Base-by-base conservation (phyloP, 306 rosid species). In the Quercus variabilis region DNA sequence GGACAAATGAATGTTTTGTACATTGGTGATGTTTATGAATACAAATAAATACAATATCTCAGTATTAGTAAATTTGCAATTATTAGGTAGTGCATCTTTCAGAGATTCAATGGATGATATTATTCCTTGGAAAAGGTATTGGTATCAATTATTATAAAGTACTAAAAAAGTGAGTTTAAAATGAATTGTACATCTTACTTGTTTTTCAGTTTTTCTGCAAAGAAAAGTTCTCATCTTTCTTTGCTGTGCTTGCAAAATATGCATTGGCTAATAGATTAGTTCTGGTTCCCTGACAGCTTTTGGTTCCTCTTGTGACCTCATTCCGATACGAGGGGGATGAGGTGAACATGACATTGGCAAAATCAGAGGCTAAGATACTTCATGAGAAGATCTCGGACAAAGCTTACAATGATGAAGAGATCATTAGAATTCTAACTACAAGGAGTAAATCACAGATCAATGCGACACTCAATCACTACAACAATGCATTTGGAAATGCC, bases 311-410 rank as follows among this genome's bases (percentile, higher is more conserved):
- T 64, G 86, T 92, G 82, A 87, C 84, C 84, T 72, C 83, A 64
- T 85, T 83, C 82, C 86, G 97, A 73, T 94, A 92, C 0, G 97
- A 89, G 63, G 98, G 98, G 72, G 96, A 87, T 74, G 98, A 94
- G 79, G 94, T 92, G 82, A 88, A 83, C 77, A 76, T 75, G 77
- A 71, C 73, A 65, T 79, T 89, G 80, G 96, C 92, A 78, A 89
- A 87, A 79, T 84, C 93, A 73, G 97, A 93, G 83, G 94, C 96
- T 56, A 88, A 91, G 81, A 51, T 91, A 83, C 91, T 93, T 81
- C 94, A 84, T 46, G 90, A 74, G 86, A 87, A 86, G 91, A 88
- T 93, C 63, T 63, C 80, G 25, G 85, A 76, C 25, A 93, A 93
- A 84, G 86, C 86, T 51, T 89, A 86, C 84, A 87, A 73, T 83